phyloP scores from a whole-genome alignment of 2,329 filamentous ascomycete species.

The Trichoderma lentiforme region DNA sequence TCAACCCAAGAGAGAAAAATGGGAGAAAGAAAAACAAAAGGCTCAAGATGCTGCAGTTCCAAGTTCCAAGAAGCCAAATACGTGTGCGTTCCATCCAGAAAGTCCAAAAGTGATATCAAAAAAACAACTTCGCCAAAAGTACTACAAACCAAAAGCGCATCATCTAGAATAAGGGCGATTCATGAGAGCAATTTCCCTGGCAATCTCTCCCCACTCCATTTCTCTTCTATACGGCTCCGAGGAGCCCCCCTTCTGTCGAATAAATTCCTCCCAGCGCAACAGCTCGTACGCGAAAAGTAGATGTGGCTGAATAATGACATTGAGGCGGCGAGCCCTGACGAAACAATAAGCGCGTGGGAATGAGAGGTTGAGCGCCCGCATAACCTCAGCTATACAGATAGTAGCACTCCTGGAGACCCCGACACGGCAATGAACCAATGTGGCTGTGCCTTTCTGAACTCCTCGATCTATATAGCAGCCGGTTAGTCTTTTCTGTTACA shows the following conservation, averaged over 20 bases:
- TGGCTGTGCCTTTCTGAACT: constrained; percentile 72
- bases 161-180: constrained; percentile 85
- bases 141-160: constrained; percentile 13
- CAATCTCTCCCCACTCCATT: constrained; percentile 85
- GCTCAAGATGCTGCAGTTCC: not conserved
- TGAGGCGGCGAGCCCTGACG: constrained; percentile 84
- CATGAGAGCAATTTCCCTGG: constrained; percentile 90
- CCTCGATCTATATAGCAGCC: constrained; percentile 63
- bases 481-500: not conserved
- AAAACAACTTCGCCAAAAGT: not conserved
- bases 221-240: constrained; percentile 60
- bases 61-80: not conserved
- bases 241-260: constrained; percentile 53
- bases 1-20: too few relatives aligned
- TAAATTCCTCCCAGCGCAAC: constrained; percentile 87
- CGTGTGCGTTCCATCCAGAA: not conserved
- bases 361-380: constrained; percentile 75
- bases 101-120: not conserved
- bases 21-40: not conserved
- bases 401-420: constrained; percentile 94
- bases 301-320: constrained; percentile 98
- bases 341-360: constrained; percentile 95
- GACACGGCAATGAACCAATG: constrained; percentile 92
- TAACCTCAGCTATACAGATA: constrained; percentile 98
- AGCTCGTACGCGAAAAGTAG: constrained; percentile 92